Percentiles rank a stretch among this genome's conserved stretches.
phyloP scores from a whole-genome alignment of 2,329 filamentous ascomycete genomes.

The Hyphodiscus sp. region DNA sequence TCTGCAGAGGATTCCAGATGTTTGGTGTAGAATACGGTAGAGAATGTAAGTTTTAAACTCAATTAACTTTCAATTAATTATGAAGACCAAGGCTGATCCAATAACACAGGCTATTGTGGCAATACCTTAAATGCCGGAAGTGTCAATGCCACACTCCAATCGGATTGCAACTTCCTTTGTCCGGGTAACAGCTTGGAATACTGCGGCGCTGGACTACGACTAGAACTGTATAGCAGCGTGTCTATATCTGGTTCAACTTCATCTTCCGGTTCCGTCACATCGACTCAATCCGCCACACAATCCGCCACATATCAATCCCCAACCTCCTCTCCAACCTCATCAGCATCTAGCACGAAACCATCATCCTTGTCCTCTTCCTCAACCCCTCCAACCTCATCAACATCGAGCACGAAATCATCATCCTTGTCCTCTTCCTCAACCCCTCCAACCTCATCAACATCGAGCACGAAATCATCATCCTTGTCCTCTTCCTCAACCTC shows the following conservation, averaged over 20 bases:
- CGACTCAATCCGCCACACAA: not conserved
- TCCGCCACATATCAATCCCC: too few species aligned
- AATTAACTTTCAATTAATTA: not conserved
- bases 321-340: too few species aligned
- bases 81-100: too few species aligned
- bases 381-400: not conserved
- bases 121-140: slow-evolving; percentile 18
- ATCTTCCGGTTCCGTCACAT: not conserved
- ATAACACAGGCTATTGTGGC: slow-evolving; percentile 21
- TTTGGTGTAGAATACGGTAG: slow-evolving; percentile 32
- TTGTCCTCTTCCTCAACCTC: not conserved
- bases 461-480: not conserved
- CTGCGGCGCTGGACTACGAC: slow-evolving; percentile 24
- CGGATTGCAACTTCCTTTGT: slow-evolving; percentile 12
- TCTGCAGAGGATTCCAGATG: slow-evolving; percentile 23
- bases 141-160: slow-evolving; percentile 2
- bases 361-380: not conserved
- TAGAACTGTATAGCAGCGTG: slow-evolving; percentile 10
- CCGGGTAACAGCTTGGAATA: slow-evolving; percentile 22
- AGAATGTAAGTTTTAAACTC: slow-evolving; percentile 25
- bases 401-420: not conserved
- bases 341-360: not conserved
- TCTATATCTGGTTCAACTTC: not conserved
- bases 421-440: not conserved
- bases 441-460: not conserved